These are phyloP conservation scores for Mrakia frigida DNA, from an alignment of 768 basidiomycete genomes.

Conservation along the genomic window DNA sequence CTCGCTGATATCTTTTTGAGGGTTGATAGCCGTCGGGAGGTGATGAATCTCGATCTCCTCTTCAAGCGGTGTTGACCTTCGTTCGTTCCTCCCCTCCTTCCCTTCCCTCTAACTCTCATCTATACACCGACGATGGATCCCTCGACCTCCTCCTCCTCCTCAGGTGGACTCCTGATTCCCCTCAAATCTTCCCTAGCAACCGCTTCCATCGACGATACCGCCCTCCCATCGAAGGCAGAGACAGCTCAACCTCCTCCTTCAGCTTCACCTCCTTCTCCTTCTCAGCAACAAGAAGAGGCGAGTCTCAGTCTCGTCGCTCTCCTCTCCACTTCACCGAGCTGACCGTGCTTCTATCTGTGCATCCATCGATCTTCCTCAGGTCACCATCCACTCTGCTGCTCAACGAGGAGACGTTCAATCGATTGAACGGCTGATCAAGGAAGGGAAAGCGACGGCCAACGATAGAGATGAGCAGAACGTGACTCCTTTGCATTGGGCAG, in stretches of 20 bases:
- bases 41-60: not conserved
- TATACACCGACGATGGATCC: not conserved
- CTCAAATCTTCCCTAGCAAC: not conserved
- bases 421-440: conserved; percentile 42
- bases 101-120: not conserved
- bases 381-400: conserved; percentile 72
- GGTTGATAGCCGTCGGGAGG: not conserved
- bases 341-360: not conserved
- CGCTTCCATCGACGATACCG: not conserved
- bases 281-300: not conserved
- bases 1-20: not conserved
- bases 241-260: not conserved
- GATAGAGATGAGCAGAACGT: conserved; percentile 77
- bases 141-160: not conserved
- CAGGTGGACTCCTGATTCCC: not conserved
- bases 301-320: not conserved
- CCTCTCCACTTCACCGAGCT: not conserved
- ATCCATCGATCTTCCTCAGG: conserved; percentile 10
- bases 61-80: conserved; percentile 4
- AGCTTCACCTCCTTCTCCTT: not conserved
- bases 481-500: conserved; percentile 95
- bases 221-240: not conserved
- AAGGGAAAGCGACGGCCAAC: conserved; percentile 35
- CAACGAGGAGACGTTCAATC: conserved; percentile 74
- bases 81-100: not conserved